These are phyloP conservation scores for Cyclanthera cordifolia DNA, from an alignment of 306 rosid species.

Conservation along the genomic window DNA sequence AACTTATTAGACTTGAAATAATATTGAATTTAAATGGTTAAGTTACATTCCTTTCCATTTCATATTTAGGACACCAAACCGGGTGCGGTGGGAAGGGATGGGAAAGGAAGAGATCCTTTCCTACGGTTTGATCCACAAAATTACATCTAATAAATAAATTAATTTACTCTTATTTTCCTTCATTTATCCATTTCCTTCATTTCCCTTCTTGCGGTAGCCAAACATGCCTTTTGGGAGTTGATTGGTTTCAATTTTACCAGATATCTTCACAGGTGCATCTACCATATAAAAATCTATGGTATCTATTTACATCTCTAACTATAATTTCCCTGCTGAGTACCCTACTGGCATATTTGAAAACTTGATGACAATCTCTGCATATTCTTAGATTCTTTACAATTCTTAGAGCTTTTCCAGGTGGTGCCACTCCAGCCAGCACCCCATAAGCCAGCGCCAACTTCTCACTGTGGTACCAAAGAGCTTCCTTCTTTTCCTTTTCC, in stretches of 20 bases:
- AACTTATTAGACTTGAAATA: too few species aligned
- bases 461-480: slow-evolving; percentile 77
- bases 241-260: slow-evolving; percentile 39
- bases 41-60: background rate
- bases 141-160: too few species aligned
- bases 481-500: slow-evolving; percentile 56
- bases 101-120: too few species aligned
- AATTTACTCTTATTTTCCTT: too few species aligned
- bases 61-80: background rate
- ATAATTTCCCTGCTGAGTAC: slow-evolving; percentile 63
- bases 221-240: too few species aligned
- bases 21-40: background rate
- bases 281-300: slow-evolving; percentile 65
- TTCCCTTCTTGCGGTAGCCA: too few species aligned
- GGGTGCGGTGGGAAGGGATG: too few species aligned
- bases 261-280: slow-evolving; percentile 54
- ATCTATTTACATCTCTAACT: slow-evolving; percentile 70
- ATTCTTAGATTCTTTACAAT: slow-evolving; percentile 82
- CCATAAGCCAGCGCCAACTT: slow-evolving; percentile 79
- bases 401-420: slow-evolving; percentile 54
- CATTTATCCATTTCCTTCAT: too few species aligned
- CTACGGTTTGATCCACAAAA: too few species aligned
- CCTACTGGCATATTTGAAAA: slow-evolving; percentile 54
- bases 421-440: slow-evolving; percentile 49
- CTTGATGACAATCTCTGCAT: slow-evolving; percentile 72